Percentiles rank a stretch among this genome's conserved stretches.
These are phyloP conservation scores for Termitomyces sp. DNA, from an alignment of 768 basidiomycete species.

Conservation along the genomic window DNA sequence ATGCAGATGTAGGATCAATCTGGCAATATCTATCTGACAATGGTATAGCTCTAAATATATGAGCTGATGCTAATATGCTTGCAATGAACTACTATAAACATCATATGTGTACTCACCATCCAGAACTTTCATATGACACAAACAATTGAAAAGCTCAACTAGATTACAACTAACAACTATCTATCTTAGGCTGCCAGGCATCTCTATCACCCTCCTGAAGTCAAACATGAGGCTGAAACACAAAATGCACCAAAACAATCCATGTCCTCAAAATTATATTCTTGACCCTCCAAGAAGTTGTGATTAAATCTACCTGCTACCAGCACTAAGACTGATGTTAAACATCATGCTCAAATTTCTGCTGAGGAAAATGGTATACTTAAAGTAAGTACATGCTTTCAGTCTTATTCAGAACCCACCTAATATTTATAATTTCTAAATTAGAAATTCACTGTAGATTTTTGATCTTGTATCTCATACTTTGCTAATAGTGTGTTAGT, in stretches of 20 bases:
- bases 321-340: background rate
- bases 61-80: background rate
- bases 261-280: background rate
- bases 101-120: slow-evolving; percentile 4
- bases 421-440: background rate
- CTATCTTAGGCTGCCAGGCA: background rate
- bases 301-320: background rate
- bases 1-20: background rate
- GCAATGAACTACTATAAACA: slow-evolving; percentile 6
- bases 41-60: background rate
- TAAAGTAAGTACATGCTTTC: background rate
- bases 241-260: background rate
- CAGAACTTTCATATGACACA: slow-evolving; percentile 1
- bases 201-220: background rate
- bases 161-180: slow-evolving; percentile 6
- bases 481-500: background rate
- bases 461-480: background rate
- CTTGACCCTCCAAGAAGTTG: background rate
- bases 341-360: background rate
- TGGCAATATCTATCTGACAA: background rate
- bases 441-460: background rate
- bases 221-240: background rate
- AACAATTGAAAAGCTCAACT: slow-evolving; percentile 7
- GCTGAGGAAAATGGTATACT: background rate
- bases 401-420: background rate